Conservation (phyloP, 148 eudicot species). For the Spergularia marina region DNA sequence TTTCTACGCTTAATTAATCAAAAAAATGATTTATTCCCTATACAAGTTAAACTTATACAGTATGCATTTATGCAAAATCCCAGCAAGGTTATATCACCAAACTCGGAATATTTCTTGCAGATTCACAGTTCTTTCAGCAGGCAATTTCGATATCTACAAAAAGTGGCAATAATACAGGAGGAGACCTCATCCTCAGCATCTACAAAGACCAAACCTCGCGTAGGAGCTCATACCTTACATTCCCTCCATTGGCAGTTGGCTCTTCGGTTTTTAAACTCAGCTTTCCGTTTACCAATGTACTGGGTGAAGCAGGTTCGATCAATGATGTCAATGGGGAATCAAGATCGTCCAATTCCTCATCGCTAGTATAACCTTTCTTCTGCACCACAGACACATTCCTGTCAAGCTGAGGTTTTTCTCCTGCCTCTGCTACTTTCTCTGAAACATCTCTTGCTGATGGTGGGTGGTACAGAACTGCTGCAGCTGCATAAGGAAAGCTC, state of each 20-base stretch:
- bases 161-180: neutral
- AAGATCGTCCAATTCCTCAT: slow-evolving; percentile 76
- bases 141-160: slow-evolving; percentile 9
- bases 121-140: neutral
- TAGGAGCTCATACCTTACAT: slow-evolving; percentile 67
- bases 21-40: neutral
- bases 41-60: neutral
- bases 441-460: slow-evolving; percentile 57
- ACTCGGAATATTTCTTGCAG: slow-evolving; percentile 4
- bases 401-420: slow-evolving; percentile 39
- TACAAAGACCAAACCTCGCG: slow-evolving; percentile 73
- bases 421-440: slow-evolving; percentile 64
- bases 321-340: slow-evolving; percentile 56
- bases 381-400: slow-evolving; percentile 58
- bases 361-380: slow-evolving; percentile 85
- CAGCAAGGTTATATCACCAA: neutral
- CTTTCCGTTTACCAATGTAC: slow-evolving; percentile 25
- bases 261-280: slow-evolving; percentile 22
- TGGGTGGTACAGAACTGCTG: slow-evolving; percentile 47
- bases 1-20: neutral
- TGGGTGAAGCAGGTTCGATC: slow-evolving; percentile 42
- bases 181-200: slow-evolving; percentile 2
- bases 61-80: slow-evolving; percentile 8
- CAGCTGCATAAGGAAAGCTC: slow-evolving; percentile 68
- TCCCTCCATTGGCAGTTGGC: slow-evolving; percentile 31